Conservation (phyloP, 1,139 yeast genomes). For the Pichia sp. region DNA sequence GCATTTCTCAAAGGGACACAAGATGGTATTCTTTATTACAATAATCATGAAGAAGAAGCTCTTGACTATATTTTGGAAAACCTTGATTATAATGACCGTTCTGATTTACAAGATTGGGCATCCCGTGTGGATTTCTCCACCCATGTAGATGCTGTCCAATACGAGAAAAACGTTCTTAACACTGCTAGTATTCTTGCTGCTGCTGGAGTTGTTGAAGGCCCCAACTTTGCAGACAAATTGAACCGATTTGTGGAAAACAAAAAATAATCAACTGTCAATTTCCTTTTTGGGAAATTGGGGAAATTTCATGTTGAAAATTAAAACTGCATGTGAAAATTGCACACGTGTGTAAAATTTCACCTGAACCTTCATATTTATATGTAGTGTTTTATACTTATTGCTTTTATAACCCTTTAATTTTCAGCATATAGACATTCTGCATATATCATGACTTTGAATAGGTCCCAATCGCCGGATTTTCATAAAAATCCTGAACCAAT, state of each 20-base stretch:
- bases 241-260: not conserved
- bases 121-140: slow-evolving; percentile 57
- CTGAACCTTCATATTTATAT: not conserved
- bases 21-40: slow-evolving; percentile 52
- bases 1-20: slow-evolving; percentile 41
- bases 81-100: slow-evolving; percentile 61
- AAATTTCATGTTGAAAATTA: not conserved
- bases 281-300: not conserved
- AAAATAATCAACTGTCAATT: not conserved
- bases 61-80: slow-evolving; percentile 47
- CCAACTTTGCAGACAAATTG: not conserved
- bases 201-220: slow-evolving; percentile 45
- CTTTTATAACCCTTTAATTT: not conserved
- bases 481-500: not conserved
- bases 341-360: not conserved
- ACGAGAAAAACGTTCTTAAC: slow-evolving; percentile 43
- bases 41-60: not conserved
- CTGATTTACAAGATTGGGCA: slow-evolving; percentile 76
- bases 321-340: slow-evolving; percentile 10
- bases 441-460: not conserved
- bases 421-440: not conserved
- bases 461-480: not conserved
- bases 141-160: slow-evolving; percentile 45
- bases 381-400: not conserved
- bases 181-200: slow-evolving; percentile 45